These are phyloP conservation scores for Cutaneotrichosporon cutaneum DNA, from an alignment of 1,284 basidiomycete genomes.

Conservation along the genomic window DNA sequence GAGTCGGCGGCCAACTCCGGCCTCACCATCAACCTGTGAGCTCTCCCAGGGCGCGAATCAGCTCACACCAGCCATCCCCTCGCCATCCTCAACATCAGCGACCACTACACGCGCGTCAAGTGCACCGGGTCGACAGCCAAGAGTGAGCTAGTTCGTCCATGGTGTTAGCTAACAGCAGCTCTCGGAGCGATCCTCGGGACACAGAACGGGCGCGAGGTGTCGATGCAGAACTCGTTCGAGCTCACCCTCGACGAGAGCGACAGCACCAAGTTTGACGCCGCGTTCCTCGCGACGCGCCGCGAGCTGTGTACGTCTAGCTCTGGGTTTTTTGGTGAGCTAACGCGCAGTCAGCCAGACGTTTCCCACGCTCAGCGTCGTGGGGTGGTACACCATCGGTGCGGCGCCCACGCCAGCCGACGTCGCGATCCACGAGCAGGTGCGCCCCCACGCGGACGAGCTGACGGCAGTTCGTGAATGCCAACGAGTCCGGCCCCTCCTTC, in stretches of 20 bases:
- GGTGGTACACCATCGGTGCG: slow-evolving; percentile 88
- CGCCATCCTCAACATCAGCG: slow-evolving; percentile 93
- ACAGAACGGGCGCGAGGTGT: slow-evolving; percentile 87
- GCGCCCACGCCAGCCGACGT: slow-evolving; percentile 72
- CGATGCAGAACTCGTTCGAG: slow-evolving; percentile 96
- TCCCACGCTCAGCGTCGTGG: slow-evolving; percentile 90
- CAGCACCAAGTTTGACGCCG: slow-evolving; percentile 62
- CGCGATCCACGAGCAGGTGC: slow-evolving; percentile 77
- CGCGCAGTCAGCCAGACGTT: slow-evolving; percentile 93
- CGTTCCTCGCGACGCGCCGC: slow-evolving; percentile 74
- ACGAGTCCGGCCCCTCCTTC: slow-evolving; percentile 50
- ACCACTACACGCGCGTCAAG: slow-evolving; percentile 81
- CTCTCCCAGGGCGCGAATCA: background rate
- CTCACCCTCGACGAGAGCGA: slow-evolving; percentile 57
- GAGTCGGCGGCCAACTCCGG: slow-evolving; percentile 36
- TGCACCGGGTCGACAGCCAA: slow-evolving; percentile 1
- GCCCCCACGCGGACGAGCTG: slow-evolving; percentile 53
- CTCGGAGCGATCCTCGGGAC: slow-evolving; percentile 92
- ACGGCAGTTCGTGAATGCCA: slow-evolving; percentile 56
- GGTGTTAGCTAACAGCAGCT: slow-evolving; percentile 57
- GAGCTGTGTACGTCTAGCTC: slow-evolving; percentile 75
- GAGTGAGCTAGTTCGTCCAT: slow-evolving; percentile 2
- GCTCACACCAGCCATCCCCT: slow-evolving; percentile 73
- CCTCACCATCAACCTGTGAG: slow-evolving; percentile 47
- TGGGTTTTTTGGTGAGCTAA: background rate